Conservation (phyloP, 768 basidiomycete species). For the Nidula microcarpa region DNA sequence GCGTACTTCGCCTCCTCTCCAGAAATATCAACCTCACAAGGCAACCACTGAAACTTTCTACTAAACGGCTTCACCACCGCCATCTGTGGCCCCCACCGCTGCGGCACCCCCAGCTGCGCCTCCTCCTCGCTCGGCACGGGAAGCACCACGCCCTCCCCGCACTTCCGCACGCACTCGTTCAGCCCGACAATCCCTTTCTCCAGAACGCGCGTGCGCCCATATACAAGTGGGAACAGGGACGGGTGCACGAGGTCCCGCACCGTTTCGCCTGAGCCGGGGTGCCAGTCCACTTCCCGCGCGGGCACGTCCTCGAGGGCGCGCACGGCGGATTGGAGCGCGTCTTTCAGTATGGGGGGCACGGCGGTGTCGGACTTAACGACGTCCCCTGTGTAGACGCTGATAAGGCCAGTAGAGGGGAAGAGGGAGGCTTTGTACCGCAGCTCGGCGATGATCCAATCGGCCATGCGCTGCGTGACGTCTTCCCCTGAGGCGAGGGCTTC, state of each 20-base stretch:
- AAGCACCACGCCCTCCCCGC: constrained; percentile 7
- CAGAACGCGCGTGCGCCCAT: constrained; percentile 19
- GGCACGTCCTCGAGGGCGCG: constrained; percentile 28
- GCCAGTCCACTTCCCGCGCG: constrained; percentile 34
- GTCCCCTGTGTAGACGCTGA: constrained; percentile 8
- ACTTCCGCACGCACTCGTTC: constrained; percentile 8
- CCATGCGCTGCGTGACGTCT: constrained; percentile 11
- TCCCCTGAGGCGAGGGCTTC: constrained; percentile 5
- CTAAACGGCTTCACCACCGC: constrained; percentile 5
- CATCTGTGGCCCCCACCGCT: no score
- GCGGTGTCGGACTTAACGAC: constrained; percentile 21
- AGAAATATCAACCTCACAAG: constrained; percentile 13
- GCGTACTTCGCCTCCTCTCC: constrained; percentile 7
- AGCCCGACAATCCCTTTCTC: constrained; percentile 1
- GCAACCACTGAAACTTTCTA: constrained; percentile 14
- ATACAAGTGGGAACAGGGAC: constrained; percentile 32
- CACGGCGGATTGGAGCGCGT: constrained; percentile 14
- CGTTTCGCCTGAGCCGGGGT: constrained; percentile 33
- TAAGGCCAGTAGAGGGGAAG: constrained; percentile 5
- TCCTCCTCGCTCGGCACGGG: not conserved
- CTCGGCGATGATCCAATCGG: constrained; percentile 12
- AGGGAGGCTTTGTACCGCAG: constrained; percentile 11
- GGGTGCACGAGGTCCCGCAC: constrained; percentile 44
- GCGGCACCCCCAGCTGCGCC: not conserved
- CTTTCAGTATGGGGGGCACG: constrained; percentile 13